phyloP scores from a whole-genome alignment of 345 rosid genomes.

The Arabidopsis suecica region DNA sequence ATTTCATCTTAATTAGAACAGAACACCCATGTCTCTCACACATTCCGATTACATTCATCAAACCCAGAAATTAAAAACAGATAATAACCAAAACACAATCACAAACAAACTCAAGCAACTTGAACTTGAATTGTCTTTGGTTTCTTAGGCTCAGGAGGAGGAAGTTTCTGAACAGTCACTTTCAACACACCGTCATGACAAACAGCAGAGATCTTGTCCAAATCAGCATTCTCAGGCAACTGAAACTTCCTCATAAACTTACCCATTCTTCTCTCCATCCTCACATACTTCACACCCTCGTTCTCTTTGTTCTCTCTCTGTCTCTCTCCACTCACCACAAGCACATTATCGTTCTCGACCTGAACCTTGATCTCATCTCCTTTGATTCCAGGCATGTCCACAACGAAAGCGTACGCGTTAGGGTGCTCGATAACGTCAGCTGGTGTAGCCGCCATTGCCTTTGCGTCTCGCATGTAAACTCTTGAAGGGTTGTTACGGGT shows the following conservation, averaged over 20 bases:
- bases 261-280: conserved; percentile 83
- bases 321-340: conserved; percentile 68
- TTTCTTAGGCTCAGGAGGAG: conserved; percentile 88
- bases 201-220: conserved; percentile 62
- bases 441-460: conserved; percentile 88
- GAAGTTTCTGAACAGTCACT: conserved; percentile 72
- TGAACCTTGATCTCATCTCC: conserved; percentile 72
- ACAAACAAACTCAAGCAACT: conserved; percentile 53
- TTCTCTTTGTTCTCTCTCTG: conserved; percentile 61
- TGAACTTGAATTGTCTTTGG: conserved; percentile 73
- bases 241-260: conserved; percentile 79
- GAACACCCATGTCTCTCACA: too few relatives aligned
- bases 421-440: conserved; percentile 75
- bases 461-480: conserved; percentile 66
- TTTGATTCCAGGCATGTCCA: conserved; percentile 88
- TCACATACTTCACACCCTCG: conserved; percentile 66
- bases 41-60: too few relatives aligned
- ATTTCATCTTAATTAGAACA: too few relatives aligned
- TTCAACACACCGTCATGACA: conserved; percentile 79
- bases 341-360: conserved; percentile 75
- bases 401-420: conserved; percentile 57
- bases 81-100: background rate
- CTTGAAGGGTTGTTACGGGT: conserved; percentile 55
- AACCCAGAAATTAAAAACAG: too few relatives aligned
- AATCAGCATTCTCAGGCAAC: conserved; percentile 73